These are phyloP conservation scores for Lentinula detonsa DNA, from an alignment of 768 basidiomycete species.

Conservation along the genomic window DNA sequence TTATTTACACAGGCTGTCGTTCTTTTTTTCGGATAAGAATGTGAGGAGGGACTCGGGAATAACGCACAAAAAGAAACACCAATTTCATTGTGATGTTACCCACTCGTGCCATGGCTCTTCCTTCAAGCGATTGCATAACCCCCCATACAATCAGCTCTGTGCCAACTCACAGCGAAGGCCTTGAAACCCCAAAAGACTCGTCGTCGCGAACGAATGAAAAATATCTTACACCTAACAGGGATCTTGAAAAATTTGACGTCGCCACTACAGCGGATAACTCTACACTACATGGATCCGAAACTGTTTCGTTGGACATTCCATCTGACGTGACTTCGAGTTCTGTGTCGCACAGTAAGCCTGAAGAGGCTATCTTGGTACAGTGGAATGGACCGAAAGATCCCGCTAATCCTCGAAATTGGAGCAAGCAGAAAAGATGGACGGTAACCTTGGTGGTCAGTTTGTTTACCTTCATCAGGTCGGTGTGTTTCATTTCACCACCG, in stretches of 20 bases:
- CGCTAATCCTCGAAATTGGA: slow-evolving; percentile 36
- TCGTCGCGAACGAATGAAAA: neutral
- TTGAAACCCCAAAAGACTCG: neutral
- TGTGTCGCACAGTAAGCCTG: neutral
- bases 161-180: neutral
- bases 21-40: slow-evolving; percentile 1
- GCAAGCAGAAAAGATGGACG: slow-evolving; percentile 37
- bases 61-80: neutral
- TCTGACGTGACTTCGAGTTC: neutral
- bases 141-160: neutral
- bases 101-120: neutral
- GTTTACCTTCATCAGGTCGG: slow-evolving; percentile 45
- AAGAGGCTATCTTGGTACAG: slow-evolving; percentile 13
- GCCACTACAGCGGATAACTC: neutral
- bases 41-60: neutral
- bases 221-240: neutral
- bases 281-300: neutral
- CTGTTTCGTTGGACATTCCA: neutral
- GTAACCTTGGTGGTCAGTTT: slow-evolving; percentile 44
- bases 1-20: neutral
- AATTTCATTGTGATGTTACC: neutral
- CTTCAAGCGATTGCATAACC: neutral
- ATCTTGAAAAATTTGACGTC: neutral
- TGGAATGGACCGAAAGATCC: slow-evolving; percentile 24
- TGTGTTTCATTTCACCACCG: neutral